Evolutionary conservation across 805 yeast genomes (phyloP).

Genomic region (Hemisphaericaspora nanyangensis): DNA sequence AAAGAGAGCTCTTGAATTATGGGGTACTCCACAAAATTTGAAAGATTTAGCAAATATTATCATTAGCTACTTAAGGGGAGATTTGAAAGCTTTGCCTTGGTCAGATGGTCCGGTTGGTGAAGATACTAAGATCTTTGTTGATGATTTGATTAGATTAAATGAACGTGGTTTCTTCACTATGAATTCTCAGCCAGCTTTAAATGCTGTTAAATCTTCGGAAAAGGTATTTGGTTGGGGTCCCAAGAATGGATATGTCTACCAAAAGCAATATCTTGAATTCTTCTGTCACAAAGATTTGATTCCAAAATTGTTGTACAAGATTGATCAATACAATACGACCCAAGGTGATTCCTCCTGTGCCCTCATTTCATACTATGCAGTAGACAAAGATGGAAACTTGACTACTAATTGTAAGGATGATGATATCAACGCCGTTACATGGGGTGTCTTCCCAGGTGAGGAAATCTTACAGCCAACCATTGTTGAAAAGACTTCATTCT

Average conservation of each 20-base stretch:
- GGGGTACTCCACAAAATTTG: slow-evolving; percentile 75
- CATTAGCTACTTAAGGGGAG: slow-evolving; percentile 66
- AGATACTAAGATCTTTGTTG: slow-evolving; percentile 64
- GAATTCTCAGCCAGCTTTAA: slow-evolving; percentile 92
- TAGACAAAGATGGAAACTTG: slow-evolving; percentile 54
- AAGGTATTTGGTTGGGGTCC: slow-evolving; percentile 94
- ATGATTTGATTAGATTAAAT: slow-evolving; percentile 61
- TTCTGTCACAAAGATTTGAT: slow-evolving; percentile 60
- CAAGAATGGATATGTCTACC: slow-evolving; percentile 85
- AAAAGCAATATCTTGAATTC: slow-evolving; percentile 89
- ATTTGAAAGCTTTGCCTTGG: slow-evolving; percentile 83
- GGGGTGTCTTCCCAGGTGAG: slow-evolving; percentile 97
- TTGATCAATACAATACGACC: slow-evolving; percentile 42
- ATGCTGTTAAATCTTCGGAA: slow-evolving; percentile 71
- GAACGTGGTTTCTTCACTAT: slow-evolving; percentile 68
- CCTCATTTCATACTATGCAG: slow-evolving; percentile 74
- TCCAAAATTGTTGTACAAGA: slow-evolving; percentile 30
- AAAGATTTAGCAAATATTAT: slow-evolving; percentile 63
- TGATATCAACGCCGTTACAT: slow-evolving; percentile 90
- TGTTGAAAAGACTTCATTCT: slow-evolving; percentile 84
- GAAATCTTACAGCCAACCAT: slow-evolving; percentile 95
- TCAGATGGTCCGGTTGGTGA: slow-evolving; percentile 83
- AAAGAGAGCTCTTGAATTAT: slow-evolving; percentile 72
- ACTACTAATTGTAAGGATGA: slow-evolving; percentile 67
- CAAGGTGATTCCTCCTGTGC: slow-evolving; percentile 36